Evolutionary conservation across 2,329 filamentous ascomycete genomes (phyloP).

Genomic region (Pezizomycotina sp.): DNA sequence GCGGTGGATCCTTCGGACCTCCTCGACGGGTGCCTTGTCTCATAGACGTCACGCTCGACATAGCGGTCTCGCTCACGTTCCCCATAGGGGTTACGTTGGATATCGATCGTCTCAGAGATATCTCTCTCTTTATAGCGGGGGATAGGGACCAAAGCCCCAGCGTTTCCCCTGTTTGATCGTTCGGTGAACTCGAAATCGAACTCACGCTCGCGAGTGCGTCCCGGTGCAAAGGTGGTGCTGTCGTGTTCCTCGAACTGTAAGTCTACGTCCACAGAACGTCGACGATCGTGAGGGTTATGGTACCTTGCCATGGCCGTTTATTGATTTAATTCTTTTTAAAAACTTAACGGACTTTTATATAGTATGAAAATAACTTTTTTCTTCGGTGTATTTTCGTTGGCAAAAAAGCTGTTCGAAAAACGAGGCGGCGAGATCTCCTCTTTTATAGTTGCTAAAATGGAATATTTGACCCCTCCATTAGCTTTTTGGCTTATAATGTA

Average conservation of each 20-base stretch:
- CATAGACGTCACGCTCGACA: conserved; percentile 19
- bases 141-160: conserved; percentile 4
- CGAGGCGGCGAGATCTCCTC: too few species aligned
- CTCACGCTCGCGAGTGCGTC: conserved; percentile 14
- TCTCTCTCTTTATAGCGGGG: conserved; percentile 13
- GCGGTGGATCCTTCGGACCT: conserved; percentile 17
- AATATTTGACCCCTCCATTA: too few species aligned
- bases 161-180: conserved; percentile 10
- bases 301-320: background rate
- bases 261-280: conserved; percentile 15
- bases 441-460: too few species aligned
- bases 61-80: conserved; percentile 15
- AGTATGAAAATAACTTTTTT: too few species aligned
- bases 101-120: conserved; percentile 14
- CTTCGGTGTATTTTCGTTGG: too few species aligned
- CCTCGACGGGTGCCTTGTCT: conserved; percentile 16
- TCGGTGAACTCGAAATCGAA: conserved; percentile 17
- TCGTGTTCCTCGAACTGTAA: conserved; percentile 18
- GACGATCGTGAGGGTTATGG: conserved; percentile 1
- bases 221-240: conserved; percentile 11
- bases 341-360: too few species aligned
- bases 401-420: too few species aligned
- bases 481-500: too few species aligned
- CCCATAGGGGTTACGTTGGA: conserved; percentile 13
- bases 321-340: too few species aligned